These are phyloP conservation scores for Globisporangium recalcitrans DNA, from an alignment of 352 stramenopile species.

Conservation along the genomic window DNA sequence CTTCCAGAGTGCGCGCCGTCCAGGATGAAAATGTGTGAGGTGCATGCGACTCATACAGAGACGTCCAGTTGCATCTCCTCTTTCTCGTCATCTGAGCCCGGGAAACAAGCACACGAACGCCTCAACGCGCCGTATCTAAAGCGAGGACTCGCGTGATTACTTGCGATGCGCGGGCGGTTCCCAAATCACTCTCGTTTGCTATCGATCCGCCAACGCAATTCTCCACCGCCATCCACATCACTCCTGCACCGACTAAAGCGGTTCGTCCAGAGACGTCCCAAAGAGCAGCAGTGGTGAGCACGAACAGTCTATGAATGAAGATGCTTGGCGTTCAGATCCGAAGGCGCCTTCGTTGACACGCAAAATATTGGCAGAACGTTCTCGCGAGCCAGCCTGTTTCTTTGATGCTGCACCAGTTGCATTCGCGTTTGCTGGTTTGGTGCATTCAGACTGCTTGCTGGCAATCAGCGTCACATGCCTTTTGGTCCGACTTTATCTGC, in stretches of 20 bases:
- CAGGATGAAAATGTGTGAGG: not conserved
- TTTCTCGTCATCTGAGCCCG: not conserved
- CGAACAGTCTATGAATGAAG: not conserved
- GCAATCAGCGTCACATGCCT: not conserved
- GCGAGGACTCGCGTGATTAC: not conserved
- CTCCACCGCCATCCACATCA: not conserved
- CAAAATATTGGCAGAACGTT: slow-evolving; percentile 11
- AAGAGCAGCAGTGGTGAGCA: not conserved
- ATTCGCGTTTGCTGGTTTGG: not conserved
- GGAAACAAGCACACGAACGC: not conserved
- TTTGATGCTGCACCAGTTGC: not conserved
- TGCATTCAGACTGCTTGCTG: not conserved
- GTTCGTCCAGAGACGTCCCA: not conserved
- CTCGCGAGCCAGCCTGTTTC: not conserved
- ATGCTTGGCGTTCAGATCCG: not conserved
- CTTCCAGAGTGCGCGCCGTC: not conserved
- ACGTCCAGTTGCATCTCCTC: not conserved
- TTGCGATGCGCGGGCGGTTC: too few relatives aligned
- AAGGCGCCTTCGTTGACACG: not conserved
- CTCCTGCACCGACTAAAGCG: not conserved
- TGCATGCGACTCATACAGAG: not conserved
- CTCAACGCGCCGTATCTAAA: not conserved
- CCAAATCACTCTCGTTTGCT: not conserved
- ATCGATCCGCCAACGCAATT: not conserved
- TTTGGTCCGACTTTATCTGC: slow-evolving; percentile 10